phyloP scores from a whole-genome alignment of 1,284 basidiomycete genomes.

The Tilletia setariae region DNA sequence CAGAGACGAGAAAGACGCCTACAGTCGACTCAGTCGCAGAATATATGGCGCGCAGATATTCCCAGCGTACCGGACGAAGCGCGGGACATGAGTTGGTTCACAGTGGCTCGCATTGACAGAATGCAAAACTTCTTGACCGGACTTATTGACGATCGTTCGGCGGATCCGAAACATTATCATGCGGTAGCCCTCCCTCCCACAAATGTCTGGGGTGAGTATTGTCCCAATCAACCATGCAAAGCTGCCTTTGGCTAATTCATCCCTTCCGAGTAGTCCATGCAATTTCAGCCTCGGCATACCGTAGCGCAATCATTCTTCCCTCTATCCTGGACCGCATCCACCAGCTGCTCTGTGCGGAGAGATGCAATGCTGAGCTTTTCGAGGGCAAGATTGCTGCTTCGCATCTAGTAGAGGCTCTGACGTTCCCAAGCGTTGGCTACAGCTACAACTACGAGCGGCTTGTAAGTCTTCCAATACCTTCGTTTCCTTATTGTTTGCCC shows the following conservation, averaged over 20 bases:
- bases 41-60: neutral
- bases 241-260: neutral
- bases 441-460: conserved; percentile 33
- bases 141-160: neutral
- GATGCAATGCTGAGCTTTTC: conserved; percentile 6
- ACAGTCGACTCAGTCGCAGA: neutral
- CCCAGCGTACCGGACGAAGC: neutral
- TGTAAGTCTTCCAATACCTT: neutral
- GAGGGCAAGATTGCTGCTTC: neutral
- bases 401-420: conserved; percentile 28
- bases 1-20: neutral
- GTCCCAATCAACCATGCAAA: neutral
- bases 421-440: conserved; percentile 18
- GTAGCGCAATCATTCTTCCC: neutral
- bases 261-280: neutral
- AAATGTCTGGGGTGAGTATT: conserved; percentile 5
- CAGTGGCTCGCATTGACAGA: neutral
- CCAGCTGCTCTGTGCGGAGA: neutral
- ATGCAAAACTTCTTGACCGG: conserved; percentile 7
- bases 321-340: neutral
- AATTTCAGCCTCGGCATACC: neutral
- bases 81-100: conserved; percentile 1
- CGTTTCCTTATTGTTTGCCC: no score
- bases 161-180: conserved; percentile 1
- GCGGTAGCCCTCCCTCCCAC: neutral